phyloP scores from a whole-genome alignment of 257 asterid genomes.

The Scutellaria galericulata region DNA sequence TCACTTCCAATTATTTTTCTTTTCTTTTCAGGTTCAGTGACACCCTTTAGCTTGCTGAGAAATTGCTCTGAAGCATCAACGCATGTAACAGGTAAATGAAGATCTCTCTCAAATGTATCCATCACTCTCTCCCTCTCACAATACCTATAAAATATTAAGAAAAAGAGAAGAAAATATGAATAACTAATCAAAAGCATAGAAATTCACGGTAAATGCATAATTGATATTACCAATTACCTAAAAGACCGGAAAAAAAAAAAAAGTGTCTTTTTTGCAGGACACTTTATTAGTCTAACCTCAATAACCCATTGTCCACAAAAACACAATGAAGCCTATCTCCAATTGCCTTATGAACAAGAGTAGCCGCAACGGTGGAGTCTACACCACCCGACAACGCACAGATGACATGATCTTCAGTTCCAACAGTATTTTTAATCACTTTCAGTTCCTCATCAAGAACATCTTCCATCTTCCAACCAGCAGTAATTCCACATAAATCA shows the following conservation, averaged over 20 bases:
- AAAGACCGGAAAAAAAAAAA: neutral
- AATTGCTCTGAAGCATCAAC: constrained; percentile 86
- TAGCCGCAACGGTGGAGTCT: constrained; percentile 96
- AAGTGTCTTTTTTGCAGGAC: too few species aligned
- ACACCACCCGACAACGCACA: constrained; percentile 99
- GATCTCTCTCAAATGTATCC: constrained; percentile 87
- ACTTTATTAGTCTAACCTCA: constrained; percentile 53
- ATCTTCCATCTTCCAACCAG: constrained; percentile 91
- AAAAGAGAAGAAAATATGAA: constrained; percentile 6
- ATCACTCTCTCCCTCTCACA: constrained; percentile 87
- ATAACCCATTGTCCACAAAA: constrained; percentile 93
- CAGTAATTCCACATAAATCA: constrained; percentile 73
- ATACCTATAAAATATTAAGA: constrained; percentile 49
- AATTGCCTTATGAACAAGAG: constrained; percentile 91
- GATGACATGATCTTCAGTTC: constrained; percentile 80
- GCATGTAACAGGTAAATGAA: constrained; percentile 91
- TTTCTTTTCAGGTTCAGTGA: constrained; percentile 88
- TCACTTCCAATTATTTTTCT: constrained; percentile 90
- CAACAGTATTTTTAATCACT: constrained; percentile 64
- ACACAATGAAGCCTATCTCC: constrained; percentile 97
- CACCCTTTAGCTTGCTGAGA: constrained; percentile 87
- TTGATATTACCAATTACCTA: neutral
- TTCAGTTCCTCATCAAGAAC: constrained; percentile 85
- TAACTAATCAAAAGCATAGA: neutral
- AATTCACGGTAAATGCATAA: neutral